Evolutionary conservation across 2,329 filamentous ascomycete species (phyloP), one percentile per base, ranked within the genome.

Genomic region (Pyricularia grisea): DNA sequence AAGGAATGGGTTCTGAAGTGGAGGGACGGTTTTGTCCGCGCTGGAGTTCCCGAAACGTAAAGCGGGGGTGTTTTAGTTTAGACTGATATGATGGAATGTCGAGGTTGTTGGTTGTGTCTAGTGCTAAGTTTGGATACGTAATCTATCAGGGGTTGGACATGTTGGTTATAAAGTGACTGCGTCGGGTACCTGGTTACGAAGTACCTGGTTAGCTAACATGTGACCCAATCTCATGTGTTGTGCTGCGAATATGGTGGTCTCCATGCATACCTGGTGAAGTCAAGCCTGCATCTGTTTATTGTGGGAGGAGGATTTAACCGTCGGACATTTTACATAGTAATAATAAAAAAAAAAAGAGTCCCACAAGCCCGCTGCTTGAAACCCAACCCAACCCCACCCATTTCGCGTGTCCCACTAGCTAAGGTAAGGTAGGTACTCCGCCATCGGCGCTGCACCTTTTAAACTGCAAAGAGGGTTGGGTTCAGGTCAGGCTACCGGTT

Each of bases 11-110:
- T 67, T 10, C 25, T 42, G 7, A 50, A n/a, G 25, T 55, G 36
- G 65, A 28, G 65, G 65, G 50, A 67, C 25, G 65, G 50, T 3
- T 67, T 67, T 58, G 25, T 58, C 23, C 33, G 65, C 31, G 65
- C 58, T 4, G 58, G 58, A 6, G 23, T 61, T 23, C 58, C 58
- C 23, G 23, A 61, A 61, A 61, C 58, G 4, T 61, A 61, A n/a
- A n/a, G 23, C 12, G 58, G 20, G 27, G 27, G 27, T 27, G 2
- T 25, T 61, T 4, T 61, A 28, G 58, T 25, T 27, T 4, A 61
- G 10, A 61, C 23, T 25, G 11, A 7, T 61, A 61, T 25, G 58
- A 61, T 25, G 23, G 27, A 27, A 60, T 60, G 10, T 60, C 23
- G 23, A n/a, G 55, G 23, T 4, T 28, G 58, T 12, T 55, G 42